Base-by-base conservation (phyloP, 768 basidiomycete genomes). In the Baorangia bicolor region DNA sequence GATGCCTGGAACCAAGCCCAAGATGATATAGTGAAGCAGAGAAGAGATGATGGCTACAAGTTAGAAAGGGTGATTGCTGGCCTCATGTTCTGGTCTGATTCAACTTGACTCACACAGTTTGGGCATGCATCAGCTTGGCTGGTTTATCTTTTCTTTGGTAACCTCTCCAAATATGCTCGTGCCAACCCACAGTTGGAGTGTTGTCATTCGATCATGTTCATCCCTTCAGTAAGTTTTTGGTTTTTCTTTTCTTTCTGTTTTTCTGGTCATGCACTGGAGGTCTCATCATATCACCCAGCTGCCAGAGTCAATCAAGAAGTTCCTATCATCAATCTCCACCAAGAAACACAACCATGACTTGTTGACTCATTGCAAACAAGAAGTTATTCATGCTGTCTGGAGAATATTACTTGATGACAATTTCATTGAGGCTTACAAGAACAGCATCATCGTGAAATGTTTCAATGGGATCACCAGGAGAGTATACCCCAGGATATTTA, bases 61-160 rank as follows among this genome's bases (percentile, higher is more conserved):
- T n/a, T n/a, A n/a, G n/a, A n/a, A n/a, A n/a, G n/a, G n/a, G 42
- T 58, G 0, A 39, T 55, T 18, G 47, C n/a, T n/a, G n/a, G n/a
- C n/a, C n/a, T 42, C 8, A 42, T 42, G 41, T 42, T 42, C 42
- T 4, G 52, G 46, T 49, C 23, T 0, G 62, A 64, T 37, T 41
- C 57, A 1, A 64, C 62, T 2, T 57, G 49, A 4, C 50, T 56
- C 4, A 34, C 50, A 11, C 51, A 52, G 37, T 60, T 60, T 43
- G 55, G 58, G 1, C 51, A 59, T 14, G 54, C 62, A 11, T 58
- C 57, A 18, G 54, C 52, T 1, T 69, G 66, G 34, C 34, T 12
- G 10, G 27, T 42, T n/a, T n/a, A n/a, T n/a, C n/a, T n/a, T n/a
- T n/a, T n/a, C n/a, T n/a, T n/a, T n/a, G n/a, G n/a, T n/a, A 12